These are phyloP conservation scores for Neurospora discreta DNA, from an alignment of 495 filamentous ascomycete species.

Conservation along the genomic window DNA sequence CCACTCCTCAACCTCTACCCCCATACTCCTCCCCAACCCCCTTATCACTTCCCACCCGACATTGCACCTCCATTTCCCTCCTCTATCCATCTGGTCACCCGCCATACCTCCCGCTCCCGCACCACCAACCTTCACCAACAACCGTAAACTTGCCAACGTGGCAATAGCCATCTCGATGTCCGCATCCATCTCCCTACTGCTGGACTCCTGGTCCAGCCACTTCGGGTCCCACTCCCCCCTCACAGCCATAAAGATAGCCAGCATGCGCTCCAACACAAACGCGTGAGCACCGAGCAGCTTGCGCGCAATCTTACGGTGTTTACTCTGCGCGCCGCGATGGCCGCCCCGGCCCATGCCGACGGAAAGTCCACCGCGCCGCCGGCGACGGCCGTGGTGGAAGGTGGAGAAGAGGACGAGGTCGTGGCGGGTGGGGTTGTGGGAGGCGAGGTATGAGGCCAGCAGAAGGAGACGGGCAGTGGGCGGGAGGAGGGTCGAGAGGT, in stretches of 20 bases:
- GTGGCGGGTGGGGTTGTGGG: slow-evolving; percentile 67
- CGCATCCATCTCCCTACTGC: slow-evolving; percentile 36
- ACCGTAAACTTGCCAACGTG: slow-evolving; percentile 65
- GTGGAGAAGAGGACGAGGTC: slow-evolving; percentile 83
- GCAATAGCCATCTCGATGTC: slow-evolving; percentile 62
- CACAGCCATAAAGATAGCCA: slow-evolving; percentile 79
- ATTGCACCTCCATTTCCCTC: slow-evolving; percentile 61
- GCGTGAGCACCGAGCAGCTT: slow-evolving; percentile 63
- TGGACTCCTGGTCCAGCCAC: background rate
- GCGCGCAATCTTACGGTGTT: slow-evolving; percentile 59
- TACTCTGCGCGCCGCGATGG: slow-evolving; percentile 33
- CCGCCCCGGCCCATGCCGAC: slow-evolving; percentile 19
- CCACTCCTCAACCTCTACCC: slow-evolving; percentile 63
- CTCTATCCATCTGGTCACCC: slow-evolving; percentile 50
- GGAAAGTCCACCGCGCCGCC: slow-evolving; percentile 22
- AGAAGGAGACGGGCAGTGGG: slow-evolving; percentile 76
- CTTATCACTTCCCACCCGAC: slow-evolving; percentile 65
- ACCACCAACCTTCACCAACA: slow-evolving; percentile 52
- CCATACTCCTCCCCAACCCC: slow-evolving; percentile 53
- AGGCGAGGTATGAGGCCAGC: slow-evolving; percentile 82
- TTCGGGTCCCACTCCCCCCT: slow-evolving; percentile 51
- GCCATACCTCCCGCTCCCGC: slow-evolving; percentile 8
- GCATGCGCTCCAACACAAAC: slow-evolving; percentile 76
- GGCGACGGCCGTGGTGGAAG: slow-evolving; percentile 44
- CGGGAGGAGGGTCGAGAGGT: slow-evolving; percentile 47